Base-by-base conservation (phyloP, 345 rosid species). In the Rhodamnia rubescens region DNA sequence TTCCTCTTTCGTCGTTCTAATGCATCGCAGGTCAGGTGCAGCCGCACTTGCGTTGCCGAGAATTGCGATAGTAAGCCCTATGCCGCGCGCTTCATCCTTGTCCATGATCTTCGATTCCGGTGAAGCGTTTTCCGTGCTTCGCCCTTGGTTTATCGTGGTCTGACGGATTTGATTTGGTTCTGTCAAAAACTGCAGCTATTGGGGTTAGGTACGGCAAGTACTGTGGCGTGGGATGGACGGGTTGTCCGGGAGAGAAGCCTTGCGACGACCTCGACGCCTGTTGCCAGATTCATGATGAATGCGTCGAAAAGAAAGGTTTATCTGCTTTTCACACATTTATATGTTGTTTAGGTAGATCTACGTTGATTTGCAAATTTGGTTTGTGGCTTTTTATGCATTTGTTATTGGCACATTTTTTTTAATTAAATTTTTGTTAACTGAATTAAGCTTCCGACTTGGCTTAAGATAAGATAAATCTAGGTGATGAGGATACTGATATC, bases 121-220 rank as follows among this genome's bases (percentile, higher is more conserved):
- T 14, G 53, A 36, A 69, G 5, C 80, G 26, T 42, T 36, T 57
- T 42, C 44, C 32, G 42, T 18, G 69, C 49, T 21, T 5, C 53
- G 47, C 16, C 80, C 82, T 0, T 85, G 51, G 32, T 57, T 82
- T 58, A 51, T 59, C 51, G 14, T 53, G 49, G 27, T 61, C 81
- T 42, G 56, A 26, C 56, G 75, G 36, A 32, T 42, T 47, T 50
- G 22, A 44, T 5, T 69, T 55, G 58, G 2, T 24, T 42, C 84
- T 27, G 82, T 49, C 47, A 22, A 85, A 82, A 84, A 82, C 74
- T 87, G 57, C 75, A 94, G 96, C 93, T 44, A 84, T 92, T 47
- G 95, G 95, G 69, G 94, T 97, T 83, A 91, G 96, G n/a, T 97
- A 97, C 88, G 98, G 99, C 78, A 95, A 95, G 89, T 97, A 95